A percentile compares a stretch with the other conserved stretches of the same genome.
These are phyloP conservation scores for Penicillium sp. DNA, from an alignment of 2,329 filamentous ascomycete species.

Conservation along the genomic window DNA sequence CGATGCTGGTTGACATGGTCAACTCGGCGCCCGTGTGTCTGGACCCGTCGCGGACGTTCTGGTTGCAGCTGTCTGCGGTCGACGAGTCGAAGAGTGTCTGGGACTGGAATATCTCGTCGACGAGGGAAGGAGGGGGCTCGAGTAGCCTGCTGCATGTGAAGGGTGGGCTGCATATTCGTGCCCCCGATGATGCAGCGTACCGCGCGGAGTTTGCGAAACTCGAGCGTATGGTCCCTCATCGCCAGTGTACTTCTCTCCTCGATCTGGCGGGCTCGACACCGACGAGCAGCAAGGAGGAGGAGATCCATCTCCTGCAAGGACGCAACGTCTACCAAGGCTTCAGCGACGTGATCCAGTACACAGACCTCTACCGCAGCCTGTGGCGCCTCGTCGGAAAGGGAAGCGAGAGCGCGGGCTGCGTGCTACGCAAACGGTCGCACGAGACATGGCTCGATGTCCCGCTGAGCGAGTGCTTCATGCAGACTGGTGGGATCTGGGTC, in stretches of 20 bases:
- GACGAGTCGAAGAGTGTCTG: constrained; percentile 24
- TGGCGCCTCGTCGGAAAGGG: constrained; percentile 26
- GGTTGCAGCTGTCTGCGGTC: constrained; percentile 31
- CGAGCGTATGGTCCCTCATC: constrained; percentile 35
- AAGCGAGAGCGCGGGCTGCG: constrained; percentile 28
- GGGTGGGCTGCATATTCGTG: constrained; percentile 27
- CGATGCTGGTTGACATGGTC: constrained; percentile 34
- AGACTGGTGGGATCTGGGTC: constrained; percentile 37
- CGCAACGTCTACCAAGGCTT: constrained; percentile 29
- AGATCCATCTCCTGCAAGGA: constrained; percentile 22
- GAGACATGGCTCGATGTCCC: constrained; percentile 31
- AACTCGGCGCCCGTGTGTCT: constrained; percentile 40
- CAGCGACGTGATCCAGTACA: constrained; percentile 26
- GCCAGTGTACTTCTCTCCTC: constrained; percentile 21
- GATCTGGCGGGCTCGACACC: neutral
- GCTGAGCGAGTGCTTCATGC: constrained; percentile 14
- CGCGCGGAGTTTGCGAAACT: constrained; percentile 33
- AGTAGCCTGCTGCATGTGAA: constrained; percentile 27
- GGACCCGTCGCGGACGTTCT: constrained; percentile 32
- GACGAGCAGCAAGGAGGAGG: constrained; percentile 16
- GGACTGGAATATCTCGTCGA: constrained; percentile 35
- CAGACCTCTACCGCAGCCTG: constrained; percentile 21
- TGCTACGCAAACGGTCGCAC: constrained; percentile 19
- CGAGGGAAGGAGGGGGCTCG: neutral
- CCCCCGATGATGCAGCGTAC: constrained; percentile 24